Evolutionary conservation across 352 stramenopile species (phyloP).

Genomic region (Globisporangium recalcitrans): DNA sequence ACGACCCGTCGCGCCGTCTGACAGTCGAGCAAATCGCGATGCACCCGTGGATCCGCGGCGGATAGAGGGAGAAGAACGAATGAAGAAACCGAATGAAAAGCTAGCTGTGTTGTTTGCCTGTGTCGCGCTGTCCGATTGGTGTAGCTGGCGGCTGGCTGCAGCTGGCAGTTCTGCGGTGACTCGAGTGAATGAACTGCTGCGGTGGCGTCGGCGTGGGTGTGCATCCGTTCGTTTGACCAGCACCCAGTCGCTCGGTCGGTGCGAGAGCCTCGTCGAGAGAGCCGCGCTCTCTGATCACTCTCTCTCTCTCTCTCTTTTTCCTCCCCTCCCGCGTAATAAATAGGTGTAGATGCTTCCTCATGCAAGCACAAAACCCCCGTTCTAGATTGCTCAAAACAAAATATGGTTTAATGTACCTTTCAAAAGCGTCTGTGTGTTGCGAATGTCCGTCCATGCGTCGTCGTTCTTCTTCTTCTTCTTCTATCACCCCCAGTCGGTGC

Average conservation of each 20-base stretch:
- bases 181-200: background rate
- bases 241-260: background rate
- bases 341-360: conserved; percentile 30
- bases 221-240: background rate
- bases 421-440: background rate
- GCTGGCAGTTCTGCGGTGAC: background rate
- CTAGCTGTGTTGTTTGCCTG: background rate
- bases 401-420: conserved; percentile 8
- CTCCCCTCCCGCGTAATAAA: conserved; percentile 19
- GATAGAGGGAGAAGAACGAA: conserved; percentile 25
- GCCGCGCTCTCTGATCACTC: background rate
- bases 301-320: background rate
- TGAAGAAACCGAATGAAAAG: background rate
- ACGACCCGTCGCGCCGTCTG: conserved; percentile 63
- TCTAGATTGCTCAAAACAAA: conserved; percentile 19
- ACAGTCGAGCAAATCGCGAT: conserved; percentile 81
- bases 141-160: background rate
- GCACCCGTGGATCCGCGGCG: conserved; percentile 75
- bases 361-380: conserved; percentile 18
- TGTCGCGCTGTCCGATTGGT: background rate
- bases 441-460: background rate
- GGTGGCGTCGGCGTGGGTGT: background rate
- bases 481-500: conserved; percentile 66
- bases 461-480: background rate
- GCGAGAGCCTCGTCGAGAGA: background rate